Evolutionary conservation across 2,329 filamentous ascomycete genomes (phyloP).

Genomic region (Aspergillus melleus): DNA sequence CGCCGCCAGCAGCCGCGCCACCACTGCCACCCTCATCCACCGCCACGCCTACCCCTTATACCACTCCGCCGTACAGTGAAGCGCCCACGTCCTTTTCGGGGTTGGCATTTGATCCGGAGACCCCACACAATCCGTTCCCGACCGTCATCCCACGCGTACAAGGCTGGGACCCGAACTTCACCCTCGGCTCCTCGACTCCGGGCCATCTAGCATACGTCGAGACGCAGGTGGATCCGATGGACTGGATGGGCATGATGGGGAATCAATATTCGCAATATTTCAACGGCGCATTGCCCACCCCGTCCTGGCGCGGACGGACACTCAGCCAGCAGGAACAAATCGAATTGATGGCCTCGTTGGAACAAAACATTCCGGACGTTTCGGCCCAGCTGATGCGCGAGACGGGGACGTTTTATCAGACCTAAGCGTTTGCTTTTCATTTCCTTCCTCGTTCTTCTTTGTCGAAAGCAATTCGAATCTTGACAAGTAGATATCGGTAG

Average conservation of each 20-base stretch:
- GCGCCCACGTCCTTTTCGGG: constrained; percentile 25
- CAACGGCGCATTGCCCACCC: constrained; percentile 46
- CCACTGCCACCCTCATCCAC: constrained; percentile 10
- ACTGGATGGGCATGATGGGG: constrained; percentile 45
- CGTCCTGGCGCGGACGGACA: constrained; percentile 60
- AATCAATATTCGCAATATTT: constrained; percentile 51
- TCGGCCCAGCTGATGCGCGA: constrained; percentile 41
- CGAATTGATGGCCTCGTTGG: constrained; percentile 78
- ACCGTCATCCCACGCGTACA: constrained; percentile 41
- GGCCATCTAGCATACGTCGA: constrained; percentile 37
- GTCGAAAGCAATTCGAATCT: neutral
- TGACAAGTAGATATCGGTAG: no score
- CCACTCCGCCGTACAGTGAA: constrained; percentile 21
- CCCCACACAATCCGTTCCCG: constrained; percentile 42
- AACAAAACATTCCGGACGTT: constrained; percentile 55
- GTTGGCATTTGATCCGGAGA: constrained; percentile 36
- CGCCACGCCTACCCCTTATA: constrained; percentile 20
- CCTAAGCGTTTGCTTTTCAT: constrained; percentile 16
- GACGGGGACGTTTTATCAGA: constrained; percentile 44
- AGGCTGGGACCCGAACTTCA: constrained; percentile 45
- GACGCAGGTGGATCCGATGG: constrained; percentile 39
- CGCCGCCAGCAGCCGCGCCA: neutral
- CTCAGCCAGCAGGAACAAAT: constrained; percentile 78
- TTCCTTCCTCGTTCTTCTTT: neutral
- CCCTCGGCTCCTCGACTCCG: constrained; percentile 37